These are phyloP conservation scores for Halophytophthora batemanensis DNA, from an alignment of 352 stramenopile genomes.

Conservation along the genomic window DNA sequence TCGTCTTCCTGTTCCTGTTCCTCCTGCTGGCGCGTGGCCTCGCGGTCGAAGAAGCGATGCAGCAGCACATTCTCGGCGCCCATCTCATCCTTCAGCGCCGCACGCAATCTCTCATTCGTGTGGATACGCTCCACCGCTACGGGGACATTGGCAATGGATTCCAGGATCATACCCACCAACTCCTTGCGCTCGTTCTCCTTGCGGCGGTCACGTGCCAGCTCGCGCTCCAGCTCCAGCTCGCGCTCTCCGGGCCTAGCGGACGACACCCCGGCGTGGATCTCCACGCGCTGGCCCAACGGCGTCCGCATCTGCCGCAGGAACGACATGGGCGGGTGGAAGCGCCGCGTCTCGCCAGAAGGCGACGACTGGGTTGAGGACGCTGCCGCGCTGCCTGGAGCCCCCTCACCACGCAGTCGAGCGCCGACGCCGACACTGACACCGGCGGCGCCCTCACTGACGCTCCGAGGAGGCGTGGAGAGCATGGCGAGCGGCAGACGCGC, in stretches of 20 bases:
- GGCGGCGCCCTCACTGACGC: constrained; percentile 11
- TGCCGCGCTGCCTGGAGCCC: background rate
- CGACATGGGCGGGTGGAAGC: constrained; percentile 35
- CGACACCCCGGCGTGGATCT: too few species aligned
- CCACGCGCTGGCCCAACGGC: background rate
- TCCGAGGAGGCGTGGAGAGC: constrained; percentile 23
- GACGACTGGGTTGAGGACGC: background rate
- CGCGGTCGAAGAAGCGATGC: constrained; percentile 41
- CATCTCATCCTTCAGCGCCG: constrained; percentile 55
- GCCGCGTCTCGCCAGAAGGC: background rate
- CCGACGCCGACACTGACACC: constrained; percentile 1
- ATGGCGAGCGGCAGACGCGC: constrained; percentile 15
- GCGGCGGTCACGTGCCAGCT: constrained; percentile 34
- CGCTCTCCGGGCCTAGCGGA: too few species aligned
- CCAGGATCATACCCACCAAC: constrained; percentile 70
- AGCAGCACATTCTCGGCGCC: constrained; percentile 47
- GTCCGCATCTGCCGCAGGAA: constrained; percentile 21
- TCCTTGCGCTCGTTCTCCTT: constrained; percentile 65
- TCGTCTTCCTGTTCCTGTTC: constrained; percentile 10
- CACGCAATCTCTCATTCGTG: constrained; percentile 62
- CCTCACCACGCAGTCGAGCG: background rate
- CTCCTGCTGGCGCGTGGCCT: background rate
- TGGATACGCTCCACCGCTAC: constrained; percentile 70
- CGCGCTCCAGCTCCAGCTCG: background rate
- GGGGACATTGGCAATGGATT: constrained; percentile 71